Conservation (phyloP, 768 basidiomycete species). For the Calocybe indica region DNA sequence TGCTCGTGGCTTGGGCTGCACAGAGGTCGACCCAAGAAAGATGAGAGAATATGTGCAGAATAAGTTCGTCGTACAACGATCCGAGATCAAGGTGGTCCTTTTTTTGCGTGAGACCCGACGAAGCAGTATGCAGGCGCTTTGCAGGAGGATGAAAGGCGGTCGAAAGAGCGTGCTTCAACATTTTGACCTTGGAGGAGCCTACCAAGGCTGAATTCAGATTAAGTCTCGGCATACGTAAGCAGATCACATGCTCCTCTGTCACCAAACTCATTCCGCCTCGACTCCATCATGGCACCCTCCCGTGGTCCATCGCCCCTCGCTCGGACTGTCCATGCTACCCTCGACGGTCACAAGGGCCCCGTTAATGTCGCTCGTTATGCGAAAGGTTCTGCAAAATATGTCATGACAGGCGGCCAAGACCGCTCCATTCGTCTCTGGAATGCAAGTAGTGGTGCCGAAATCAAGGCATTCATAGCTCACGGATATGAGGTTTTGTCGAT, state of each 20-base stretch:
- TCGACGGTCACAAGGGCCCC: constrained; percentile 70
- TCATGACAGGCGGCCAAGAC: constrained; percentile 93
- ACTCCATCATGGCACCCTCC: constrained; percentile 41
- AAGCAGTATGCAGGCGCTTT: constrained; percentile 44
- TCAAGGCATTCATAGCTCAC: constrained; percentile 87
- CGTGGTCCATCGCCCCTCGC: constrained; percentile 28
- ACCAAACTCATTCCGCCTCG: not conserved
- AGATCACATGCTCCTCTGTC: no score
- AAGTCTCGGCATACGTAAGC: no score
- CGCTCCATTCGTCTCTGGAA: constrained; percentile 90
- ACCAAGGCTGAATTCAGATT: not conserved
- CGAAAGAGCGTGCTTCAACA: constrained; percentile 50
- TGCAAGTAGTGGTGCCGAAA: constrained; percentile 76
- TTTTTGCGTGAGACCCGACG: constrained; percentile 2
- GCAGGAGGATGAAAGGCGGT: constrained; percentile 44
- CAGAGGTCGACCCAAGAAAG: constrained; percentile 67
- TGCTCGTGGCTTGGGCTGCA: constrained; percentile 51
- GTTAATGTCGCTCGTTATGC: constrained; percentile 92
- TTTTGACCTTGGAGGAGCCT: constrained; percentile 11
- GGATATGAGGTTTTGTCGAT: constrained; percentile 94
- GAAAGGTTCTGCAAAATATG: constrained; percentile 81
- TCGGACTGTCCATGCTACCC: constrained; percentile 56
- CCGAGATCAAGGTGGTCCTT: constrained; percentile 33
- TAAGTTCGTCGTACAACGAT: constrained; percentile 72
- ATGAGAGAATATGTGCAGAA: constrained; percentile 69